Evolutionary conservation across 2,329 filamentous ascomycete species (phyloP).

Genomic region (Xylaria arbuscula): DNA sequence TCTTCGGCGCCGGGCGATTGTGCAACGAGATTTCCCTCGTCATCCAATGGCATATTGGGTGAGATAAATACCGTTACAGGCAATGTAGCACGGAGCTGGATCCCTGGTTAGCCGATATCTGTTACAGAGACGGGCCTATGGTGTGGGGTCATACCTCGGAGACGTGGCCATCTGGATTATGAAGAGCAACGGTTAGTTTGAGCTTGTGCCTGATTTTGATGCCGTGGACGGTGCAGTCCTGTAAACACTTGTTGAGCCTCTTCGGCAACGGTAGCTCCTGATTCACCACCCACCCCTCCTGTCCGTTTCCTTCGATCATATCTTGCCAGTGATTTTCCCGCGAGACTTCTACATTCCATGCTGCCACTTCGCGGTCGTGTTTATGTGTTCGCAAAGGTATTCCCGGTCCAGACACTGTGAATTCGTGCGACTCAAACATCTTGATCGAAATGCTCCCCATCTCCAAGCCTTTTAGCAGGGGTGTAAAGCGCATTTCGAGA

Average conservation of each 20-base stretch:
- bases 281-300: conserved; percentile 72
- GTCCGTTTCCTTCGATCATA: conserved; percentile 73
- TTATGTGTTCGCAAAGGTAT: conserved; percentile 67
- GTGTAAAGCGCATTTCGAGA: conserved; percentile 87
- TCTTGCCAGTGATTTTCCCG: conserved; percentile 75
- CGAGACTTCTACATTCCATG: conserved; percentile 66
- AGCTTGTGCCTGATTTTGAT: conserved; percentile 95
- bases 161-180: conserved; percentile 93
- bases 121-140: conserved; percentile 3
- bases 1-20: conserved; percentile 64
- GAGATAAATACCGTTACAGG: conserved; percentile 96
- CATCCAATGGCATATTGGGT: conserved; percentile 88
- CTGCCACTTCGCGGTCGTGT: conserved; percentile 71
- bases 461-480: conserved; percentile 86
- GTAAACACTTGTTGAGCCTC: conserved; percentile 83
- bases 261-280: conserved; percentile 79
- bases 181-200: conserved; percentile 88
- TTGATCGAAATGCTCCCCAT: conserved; percentile 85
- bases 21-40: conserved; percentile 81
- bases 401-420: conserved; percentile 62
- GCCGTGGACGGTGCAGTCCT: conserved; percentile 87
- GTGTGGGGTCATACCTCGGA: conserved; percentile 74
- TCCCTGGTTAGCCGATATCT: conserved; percentile 36
- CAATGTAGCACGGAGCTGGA: conserved; percentile 83
- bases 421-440: conserved; percentile 82